A percentile compares a stretch with the other conserved stretches of the same genome.
These are phyloP conservation scores for Nicotiana tomentosiformis DNA, from an alignment of 257 asterid species.

Conservation along the genomic window DNA sequence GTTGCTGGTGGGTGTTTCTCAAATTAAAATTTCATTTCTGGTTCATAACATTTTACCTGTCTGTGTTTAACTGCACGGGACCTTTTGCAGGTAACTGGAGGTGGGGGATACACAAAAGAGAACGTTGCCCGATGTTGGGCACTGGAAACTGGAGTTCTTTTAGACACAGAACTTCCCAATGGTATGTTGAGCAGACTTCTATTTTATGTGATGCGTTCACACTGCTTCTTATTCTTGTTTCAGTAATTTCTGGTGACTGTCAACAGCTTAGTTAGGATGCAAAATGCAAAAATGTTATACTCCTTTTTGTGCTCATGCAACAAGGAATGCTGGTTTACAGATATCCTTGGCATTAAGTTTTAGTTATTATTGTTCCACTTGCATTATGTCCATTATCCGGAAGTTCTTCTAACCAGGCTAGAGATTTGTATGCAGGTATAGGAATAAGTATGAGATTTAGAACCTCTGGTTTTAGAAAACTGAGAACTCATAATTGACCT, in stretches of 20 bases:
- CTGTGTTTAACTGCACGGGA: slow-evolving; percentile 9
- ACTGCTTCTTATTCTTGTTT: slow-evolving; percentile 3
- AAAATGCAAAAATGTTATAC: neutral
- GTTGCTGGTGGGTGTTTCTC: slow-evolving; percentile 61
- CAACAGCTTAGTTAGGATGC: neutral
- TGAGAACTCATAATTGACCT: neutral
- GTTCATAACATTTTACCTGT: neutral
- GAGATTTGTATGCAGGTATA: neutral
- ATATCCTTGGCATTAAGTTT: neutral
- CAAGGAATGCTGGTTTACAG: neutral
- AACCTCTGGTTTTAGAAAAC: neutral
- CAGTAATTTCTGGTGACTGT: neutral
- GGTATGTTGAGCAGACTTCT: slow-evolving; percentile 34
- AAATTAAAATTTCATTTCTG: neutral
- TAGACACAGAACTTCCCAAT: slow-evolving; percentile 77
- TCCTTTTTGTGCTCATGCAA: neutral
- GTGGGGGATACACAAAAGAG: slow-evolving; percentile 99
- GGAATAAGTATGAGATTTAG: neutral
- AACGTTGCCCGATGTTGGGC: slow-evolving; percentile 99
- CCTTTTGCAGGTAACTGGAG: slow-evolving; percentile 86
- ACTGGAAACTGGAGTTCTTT: slow-evolving; percentile 87
- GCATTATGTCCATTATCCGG: neutral
- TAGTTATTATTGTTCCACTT: neutral
- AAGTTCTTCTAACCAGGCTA: neutral
- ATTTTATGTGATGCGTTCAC: neutral